A percentile compares a stretch with the other conserved stretches of the same genome.
phyloP scores from a whole-genome alignment of 108 stramenopile genomes.

The Cyclotella atomus region DNA sequence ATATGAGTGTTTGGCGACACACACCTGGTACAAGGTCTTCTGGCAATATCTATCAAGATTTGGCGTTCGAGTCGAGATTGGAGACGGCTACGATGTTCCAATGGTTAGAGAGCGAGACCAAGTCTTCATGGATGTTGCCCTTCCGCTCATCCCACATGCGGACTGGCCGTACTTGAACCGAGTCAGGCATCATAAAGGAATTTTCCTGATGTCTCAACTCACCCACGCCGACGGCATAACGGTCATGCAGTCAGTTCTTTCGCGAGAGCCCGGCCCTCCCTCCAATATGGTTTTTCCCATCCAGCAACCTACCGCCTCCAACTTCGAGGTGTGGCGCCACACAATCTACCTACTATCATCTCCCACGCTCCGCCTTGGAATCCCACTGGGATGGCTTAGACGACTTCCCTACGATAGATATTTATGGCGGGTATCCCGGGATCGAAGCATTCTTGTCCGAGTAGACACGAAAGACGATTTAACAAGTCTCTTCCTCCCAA shows the following conservation, averaged over 20 bases:
- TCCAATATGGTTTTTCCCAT: not conserved
- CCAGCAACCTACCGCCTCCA: not conserved
- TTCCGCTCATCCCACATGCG: not conserved
- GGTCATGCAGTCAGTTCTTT: not conserved
- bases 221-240: not conserved
- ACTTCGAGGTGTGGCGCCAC: not conserved
- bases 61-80: not conserved
- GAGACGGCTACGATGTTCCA: not conserved
- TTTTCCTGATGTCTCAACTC: not conserved
- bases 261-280: not conserved
- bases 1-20: not conserved
- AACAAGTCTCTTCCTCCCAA: not conserved
- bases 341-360: not conserved
- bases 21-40: constrained; percentile 8
- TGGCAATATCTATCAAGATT: not conserved
- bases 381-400: not conserved
- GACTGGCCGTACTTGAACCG: not conserved
- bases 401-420: not conserved
- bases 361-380: not conserved
- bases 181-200: not conserved
- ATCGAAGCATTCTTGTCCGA: not conserved
- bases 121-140: not conserved
- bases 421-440: not conserved
- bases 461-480: not conserved
- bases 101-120: not conserved